Evolutionary conservation across 2,329 filamentous ascomycete species (phyloP).

Genomic region (Xylaria sp.): DNA sequence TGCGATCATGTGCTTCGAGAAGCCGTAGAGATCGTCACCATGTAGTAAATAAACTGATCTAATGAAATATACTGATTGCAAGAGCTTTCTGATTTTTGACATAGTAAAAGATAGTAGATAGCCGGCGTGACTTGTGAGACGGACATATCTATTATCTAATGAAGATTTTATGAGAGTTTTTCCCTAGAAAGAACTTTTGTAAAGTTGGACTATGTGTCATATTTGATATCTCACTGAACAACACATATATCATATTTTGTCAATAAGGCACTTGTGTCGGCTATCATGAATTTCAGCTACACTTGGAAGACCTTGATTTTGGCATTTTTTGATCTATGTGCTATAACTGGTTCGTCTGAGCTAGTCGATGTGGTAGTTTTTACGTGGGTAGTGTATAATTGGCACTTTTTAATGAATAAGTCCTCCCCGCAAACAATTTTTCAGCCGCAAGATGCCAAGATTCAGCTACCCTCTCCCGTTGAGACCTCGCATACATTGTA

Average conservation of each 20-base stretch:
- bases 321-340: not conserved
- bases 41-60: not conserved
- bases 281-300: not conserved
- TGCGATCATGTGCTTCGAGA: slow-evolving; percentile 66
- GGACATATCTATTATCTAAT: not conserved
- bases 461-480: not conserved
- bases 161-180: no score
- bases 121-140: not conserved
- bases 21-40: slow-evolving; percentile 44
- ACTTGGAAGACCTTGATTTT: not conserved
- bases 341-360: slow-evolving; percentile 1
- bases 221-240: not conserved
- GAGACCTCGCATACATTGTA: no score
- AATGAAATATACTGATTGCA: not conserved
- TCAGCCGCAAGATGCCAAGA: not conserved
- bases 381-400: not conserved
- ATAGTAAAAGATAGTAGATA: not conserved
- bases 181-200: no score
- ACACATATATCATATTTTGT: not conserved
- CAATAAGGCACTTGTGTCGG: not conserved
- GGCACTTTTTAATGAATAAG: not conserved
- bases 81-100: not conserved
- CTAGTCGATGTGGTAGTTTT: not conserved
- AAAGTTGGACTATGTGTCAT: no score
- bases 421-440: not conserved